Evolutionary conservation across 139 green algal species (phyloP), one percentile per base, ranked within the genome.

Genomic region (Spirogloea muscicola): DNA sequence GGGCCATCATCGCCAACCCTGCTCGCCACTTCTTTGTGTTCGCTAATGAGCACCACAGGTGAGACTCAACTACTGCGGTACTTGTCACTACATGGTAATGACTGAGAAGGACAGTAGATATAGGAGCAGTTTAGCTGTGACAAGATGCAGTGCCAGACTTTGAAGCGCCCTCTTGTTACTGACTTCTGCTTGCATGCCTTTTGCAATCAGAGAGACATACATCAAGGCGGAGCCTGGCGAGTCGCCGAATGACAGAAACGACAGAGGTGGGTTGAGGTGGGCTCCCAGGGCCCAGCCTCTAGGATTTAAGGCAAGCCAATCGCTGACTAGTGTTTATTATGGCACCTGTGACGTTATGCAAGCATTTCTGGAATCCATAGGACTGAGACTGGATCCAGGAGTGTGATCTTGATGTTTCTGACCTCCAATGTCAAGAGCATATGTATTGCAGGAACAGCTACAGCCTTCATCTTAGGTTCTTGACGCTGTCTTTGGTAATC

Each of bases 161-260:
- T 21, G 46, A 21, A 55, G 21, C 21, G 46, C 46, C 21, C 46
- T 31, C 46, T 21, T 43, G 58, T 21, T 46, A 18, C 18, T 21
- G 18, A 21, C n/a, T 63, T 18, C 25, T 21, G 21, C 60, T 7
- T 25, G 10, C 16, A 46, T 76, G 49, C 21, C 48, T 16, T 33
- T 21, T 66, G 42, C 48, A n/a, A 21, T 66, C 76, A 83, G 73
- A 55, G 68, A 68, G 21, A 82, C 75, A 34, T 82, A 65, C 42
- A 80, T 82, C 6, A 82, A 71, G 55, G 36, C 42, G 27, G 38
- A 74, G 13, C 43, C 80, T 0, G 88, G 89, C 9, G 94, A 98
- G 84, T 87, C 68, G 1, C 86, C 90, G 37, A 98, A 98, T 74
- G 94, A 98, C 86, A 82, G 93, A n/a, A 98, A 98, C 79, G 94